Conservation (phyloP, 352 stramenopile species). For the Pilasporangium apinafurcum region DNA sequence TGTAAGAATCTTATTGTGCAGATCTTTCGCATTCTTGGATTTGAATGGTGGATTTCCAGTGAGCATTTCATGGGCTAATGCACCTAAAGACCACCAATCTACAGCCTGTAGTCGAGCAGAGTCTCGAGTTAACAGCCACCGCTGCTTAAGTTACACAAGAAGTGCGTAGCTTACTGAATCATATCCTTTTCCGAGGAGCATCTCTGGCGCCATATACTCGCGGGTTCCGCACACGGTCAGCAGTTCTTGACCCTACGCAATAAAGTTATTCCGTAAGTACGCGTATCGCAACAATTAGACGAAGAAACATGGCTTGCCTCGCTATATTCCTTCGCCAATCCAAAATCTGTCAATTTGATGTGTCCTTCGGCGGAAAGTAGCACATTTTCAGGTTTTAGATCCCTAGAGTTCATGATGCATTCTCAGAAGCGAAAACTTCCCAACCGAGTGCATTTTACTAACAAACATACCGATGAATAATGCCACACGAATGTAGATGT, state of each 20-base stretch:
- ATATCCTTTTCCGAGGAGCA: slow-evolving; percentile 79
- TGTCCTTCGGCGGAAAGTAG: slow-evolving; percentile 86
- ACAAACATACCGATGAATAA: slow-evolving; percentile 66
- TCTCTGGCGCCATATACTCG: slow-evolving; percentile 86
- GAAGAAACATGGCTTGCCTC: slow-evolving; percentile 13
- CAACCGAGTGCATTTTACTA: too few relatives aligned
- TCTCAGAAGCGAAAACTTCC: not conserved
- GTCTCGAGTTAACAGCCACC: not conserved
- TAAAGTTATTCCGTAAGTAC: not conserved
- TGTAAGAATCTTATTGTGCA: slow-evolving; percentile 75
- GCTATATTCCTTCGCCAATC: slow-evolving; percentile 69
- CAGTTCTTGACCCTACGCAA: slow-evolving; percentile 44
- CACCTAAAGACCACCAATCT: slow-evolving; percentile 84
- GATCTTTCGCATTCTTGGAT: slow-evolving; percentile 57
- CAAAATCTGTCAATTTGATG: slow-evolving; percentile 91
- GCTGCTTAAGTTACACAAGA: not conserved
- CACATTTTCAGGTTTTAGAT: slow-evolving; percentile 92
- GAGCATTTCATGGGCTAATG: slow-evolving; percentile 76
- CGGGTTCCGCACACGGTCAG: slow-evolving; percentile 77
- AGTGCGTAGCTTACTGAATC: slow-evolving; percentile 35
- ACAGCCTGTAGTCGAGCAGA: slow-evolving; percentile 61
- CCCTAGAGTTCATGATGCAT: slow-evolving; percentile 17
- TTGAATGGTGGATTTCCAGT: slow-evolving; percentile 66
- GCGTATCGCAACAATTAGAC: not conserved
- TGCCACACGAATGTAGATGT: slow-evolving; percentile 71